Base-by-base conservation (phyloP, 495 filamentous ascomycete genomes). In the Parathielavia hyrcaniae region DNA sequence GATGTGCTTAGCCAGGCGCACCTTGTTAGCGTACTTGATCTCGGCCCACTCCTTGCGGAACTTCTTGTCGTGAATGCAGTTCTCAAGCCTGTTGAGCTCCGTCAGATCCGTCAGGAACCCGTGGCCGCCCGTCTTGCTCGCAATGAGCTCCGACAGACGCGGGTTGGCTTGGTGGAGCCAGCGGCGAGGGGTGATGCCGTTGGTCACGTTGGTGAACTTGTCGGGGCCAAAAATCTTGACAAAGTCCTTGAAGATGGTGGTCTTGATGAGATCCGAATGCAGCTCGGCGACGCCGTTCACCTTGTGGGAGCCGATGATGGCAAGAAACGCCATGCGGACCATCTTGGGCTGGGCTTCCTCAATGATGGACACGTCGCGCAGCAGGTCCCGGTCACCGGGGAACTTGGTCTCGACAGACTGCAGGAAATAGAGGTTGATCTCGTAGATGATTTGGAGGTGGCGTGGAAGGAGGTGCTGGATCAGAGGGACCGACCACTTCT, bases 201-300 rank as follows among this genome's bases (percentile, higher is more conserved):
- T 98, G 46, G 93, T 98, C 57, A 98, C 92, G 62, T 98, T 98
- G 39, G 88, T 96, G 75, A 98, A 98, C 67, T 95, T 95, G 77
- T 98, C 93, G 0, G 87, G 85, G 5, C 93, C 93, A 67, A 91
- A 97, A 57, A 98, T 87, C 40, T 78, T 78, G 41, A 98, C 92
- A 67, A 98, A 98, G 73, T 97, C 95, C 73, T 91, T 97, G 83
- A 98, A 97, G 59, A 98, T 91, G n/a, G 93, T 98, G 4, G 91
- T 91, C 75, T 90, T 89, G 75, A 98, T 91, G 22, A 98, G 79
- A 67, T 98, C 93, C 5, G 93, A 98, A 72, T 98, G 93, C 54
- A 98, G 76, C 72, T 97, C 93, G 22, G 93, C 93, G 30, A 98
- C 93, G 66, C 93, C 93, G 66, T 98, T 98, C 73, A 98, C 93